Evolutionary conservation across 1,284 basidiomycete genomes (phyloP), one percentile per base, ranked within the genome.

Genomic region (Puccinia hordei): DNA sequence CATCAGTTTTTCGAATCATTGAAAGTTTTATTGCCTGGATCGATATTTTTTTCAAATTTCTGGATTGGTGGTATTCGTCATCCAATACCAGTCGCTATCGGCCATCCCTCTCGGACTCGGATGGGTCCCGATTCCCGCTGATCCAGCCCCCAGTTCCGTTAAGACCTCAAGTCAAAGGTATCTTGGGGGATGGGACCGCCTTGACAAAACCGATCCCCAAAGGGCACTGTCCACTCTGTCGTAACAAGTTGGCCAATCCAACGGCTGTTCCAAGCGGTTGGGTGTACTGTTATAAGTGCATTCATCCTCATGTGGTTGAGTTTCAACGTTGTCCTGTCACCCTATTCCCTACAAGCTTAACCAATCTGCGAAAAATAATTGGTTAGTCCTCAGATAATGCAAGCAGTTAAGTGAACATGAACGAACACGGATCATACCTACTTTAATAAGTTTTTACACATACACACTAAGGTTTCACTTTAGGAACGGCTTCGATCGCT

Each of bases 31-130:
- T 89, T 97, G 13, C 94, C 97, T 1, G 92, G 93, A 3, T 91
- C 94, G 49, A 95, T 99, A 81, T 97, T 99, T 86, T 92, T 85
- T 89, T 99, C 88, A 98, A 97, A 86, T 96, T 99, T 86, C 88
- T 98, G 44, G 95, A 99, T 87, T 99, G 97, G 95, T 99, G 97
- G 95, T 99, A 98, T 86, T 96, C 94, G 22, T 98, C 95, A 2
- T 95, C 95, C 0, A 80, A 84, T 10, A 82, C 83, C 0, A 82
- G 85, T 15, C 75, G 83, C 2, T 90, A 35, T 86, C 88, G 55
- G 88, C 81, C 81, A 41, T 81, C 81, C 90, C 9, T 89, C 65
- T 88, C 88, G 81, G 90, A 51, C 71, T 68, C 41, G 74, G 12
- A 27, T 63, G n/a, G 69, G 82, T 61, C 41, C 81, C 73, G 77